These are phyloP conservation scores for Fraxinus anomala DNA, from an alignment of 257 asterid genomes.

Conservation along the genomic window DNA sequence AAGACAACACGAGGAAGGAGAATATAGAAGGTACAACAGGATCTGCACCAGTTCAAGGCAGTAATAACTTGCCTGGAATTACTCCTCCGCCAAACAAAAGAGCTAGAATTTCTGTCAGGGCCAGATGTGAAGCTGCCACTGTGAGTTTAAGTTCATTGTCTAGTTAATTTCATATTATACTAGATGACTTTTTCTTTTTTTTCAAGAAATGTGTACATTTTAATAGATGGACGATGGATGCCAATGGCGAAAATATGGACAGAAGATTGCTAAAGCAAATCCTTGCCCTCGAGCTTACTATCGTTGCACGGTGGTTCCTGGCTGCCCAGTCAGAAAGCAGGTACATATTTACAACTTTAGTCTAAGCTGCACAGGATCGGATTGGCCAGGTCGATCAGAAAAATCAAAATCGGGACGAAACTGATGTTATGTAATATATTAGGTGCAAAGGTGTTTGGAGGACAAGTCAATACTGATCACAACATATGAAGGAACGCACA, in stretches of 20 bases:
- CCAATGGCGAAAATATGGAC: slow-evolving; percentile 98
- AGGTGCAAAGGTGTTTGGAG: slow-evolving; percentile 93
- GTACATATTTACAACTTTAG: slow-evolving; percentile 26
- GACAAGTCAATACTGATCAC: slow-evolving; percentile 91
- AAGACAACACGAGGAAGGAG: slow-evolving; percentile 25
- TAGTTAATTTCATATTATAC: background rate
- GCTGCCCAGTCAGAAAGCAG: slow-evolving; percentile 94
- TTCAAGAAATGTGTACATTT: background rate
- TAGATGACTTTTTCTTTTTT: background rate
- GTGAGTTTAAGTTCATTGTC: slow-evolving; percentile 47
- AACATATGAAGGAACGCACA: slow-evolving; percentile 95
- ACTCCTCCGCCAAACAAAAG: slow-evolving; percentile 57
- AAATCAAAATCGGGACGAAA: background rate
- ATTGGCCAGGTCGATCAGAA: too few relatives aligned
- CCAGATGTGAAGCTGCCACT: slow-evolving; percentile 93
- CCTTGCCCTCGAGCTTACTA: slow-evolving; percentile 98
- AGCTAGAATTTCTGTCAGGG: slow-evolving; percentile 98
- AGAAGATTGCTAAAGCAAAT: slow-evolving; percentile 86
- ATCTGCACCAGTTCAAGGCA: slow-evolving; percentile 17
- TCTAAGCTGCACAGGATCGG: too few relatives aligned
- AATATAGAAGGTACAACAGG: slow-evolving; percentile 13
- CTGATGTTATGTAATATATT: background rate
- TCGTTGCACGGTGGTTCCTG: slow-evolving; percentile 94
- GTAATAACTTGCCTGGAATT: slow-evolving; percentile 33
- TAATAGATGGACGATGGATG: slow-evolving; percentile 96